Base-by-base conservation (phyloP, 2,329 filamentous ascomycete genomes). In the Ophiostoma ips region DNA sequence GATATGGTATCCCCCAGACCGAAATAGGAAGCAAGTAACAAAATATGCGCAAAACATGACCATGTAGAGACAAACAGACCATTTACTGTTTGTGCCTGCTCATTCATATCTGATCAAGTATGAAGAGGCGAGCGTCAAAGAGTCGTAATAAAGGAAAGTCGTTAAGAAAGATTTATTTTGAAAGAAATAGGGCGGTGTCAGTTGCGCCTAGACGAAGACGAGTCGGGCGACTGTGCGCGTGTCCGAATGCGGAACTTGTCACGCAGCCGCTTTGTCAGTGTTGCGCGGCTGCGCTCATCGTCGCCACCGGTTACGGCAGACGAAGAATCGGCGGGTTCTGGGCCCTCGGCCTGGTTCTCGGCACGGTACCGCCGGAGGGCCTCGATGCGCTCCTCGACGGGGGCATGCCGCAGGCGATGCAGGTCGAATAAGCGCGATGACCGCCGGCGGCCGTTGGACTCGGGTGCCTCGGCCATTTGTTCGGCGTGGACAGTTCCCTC, bases 371-470 rank as follows among this genome's bases (percentile, higher is more conserved):
- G 70, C 34, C 78, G 68, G 5, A 82, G 66, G 6, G 71, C 73
- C 50, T 73, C 75, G 49, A 82, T 76, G n/a, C 77, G 75, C 61
- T 82, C 78, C 55, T 80, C 75, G 3, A 72, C 68, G 0, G 76
- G 67, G n/a, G 77, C 77, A 52, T 79, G 70, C 11, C 77, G 71
- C 16, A 82, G 63, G 41, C 74, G 65, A 54, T 75, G 70, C 43
- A 79, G 64, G 55, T 81, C 77, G 37, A 80, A 66, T 5, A 80
- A 59, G 3, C 76, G 70, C 0, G 73, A 73, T 5, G 70, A 58
- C 19, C 76, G 69, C 36, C 68, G 64, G 21, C 55, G 54, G 28
- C 36, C 38, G 3, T 50, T 46, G 18, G 28, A 34, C 7, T 53
- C 45, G 7, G 52, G 18, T 18, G 7, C 15, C 3, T 21, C 19